phyloP scores from a whole-genome alignment of 1,139 yeast species.

The Pichia sp. region DNA sequence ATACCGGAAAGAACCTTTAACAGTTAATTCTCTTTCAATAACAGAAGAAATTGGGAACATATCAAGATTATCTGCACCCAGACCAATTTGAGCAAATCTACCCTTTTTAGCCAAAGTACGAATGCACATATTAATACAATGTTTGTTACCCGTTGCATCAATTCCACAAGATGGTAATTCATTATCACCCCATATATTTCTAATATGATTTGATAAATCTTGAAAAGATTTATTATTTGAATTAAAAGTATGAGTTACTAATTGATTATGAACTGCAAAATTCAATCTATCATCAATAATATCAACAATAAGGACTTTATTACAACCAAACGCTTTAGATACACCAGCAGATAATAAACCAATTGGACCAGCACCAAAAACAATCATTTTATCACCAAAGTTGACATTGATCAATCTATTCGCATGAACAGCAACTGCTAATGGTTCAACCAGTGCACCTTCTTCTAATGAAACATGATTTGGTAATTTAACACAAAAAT shows the following conservation, averaged over 20 bases:
- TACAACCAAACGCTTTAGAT: conserved; percentile 79
- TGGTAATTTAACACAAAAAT: conserved; percentile 74
- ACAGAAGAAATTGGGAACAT: conserved; percentile 70
- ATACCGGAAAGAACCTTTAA: conserved; percentile 80
- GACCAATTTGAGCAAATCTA: conserved; percentile 54
- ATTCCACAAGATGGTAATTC: conserved; percentile 46
- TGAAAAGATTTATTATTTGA: conserved; percentile 39
- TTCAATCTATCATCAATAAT: conserved; percentile 52
- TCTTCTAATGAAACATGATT: conserved; percentile 71
- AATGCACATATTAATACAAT: conserved; percentile 47
- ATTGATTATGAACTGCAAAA: conserved; percentile 45
- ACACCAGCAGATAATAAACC: conserved; percentile 76
- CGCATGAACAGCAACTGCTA: conserved; percentile 83
- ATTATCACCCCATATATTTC: conserved; percentile 35
- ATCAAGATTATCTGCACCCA: conserved; percentile 40
- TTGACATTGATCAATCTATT: conserved; percentile 59
- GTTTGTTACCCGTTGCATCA: conserved; percentile 51
- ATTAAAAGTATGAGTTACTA: conserved; percentile 57
- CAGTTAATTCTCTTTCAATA: conserved; percentile 60
- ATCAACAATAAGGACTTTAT: conserved; percentile 61
- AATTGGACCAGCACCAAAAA: conserved; percentile 93
- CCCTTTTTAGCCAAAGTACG: conserved; percentile 42
- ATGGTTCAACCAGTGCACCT: conserved; percentile 87
- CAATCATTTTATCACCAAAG: conserved; percentile 69
- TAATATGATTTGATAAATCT: conserved; percentile 27